Conservation (phyloP, 306 rosid genomes). For the Trichosanthes cucumerina region DNA sequence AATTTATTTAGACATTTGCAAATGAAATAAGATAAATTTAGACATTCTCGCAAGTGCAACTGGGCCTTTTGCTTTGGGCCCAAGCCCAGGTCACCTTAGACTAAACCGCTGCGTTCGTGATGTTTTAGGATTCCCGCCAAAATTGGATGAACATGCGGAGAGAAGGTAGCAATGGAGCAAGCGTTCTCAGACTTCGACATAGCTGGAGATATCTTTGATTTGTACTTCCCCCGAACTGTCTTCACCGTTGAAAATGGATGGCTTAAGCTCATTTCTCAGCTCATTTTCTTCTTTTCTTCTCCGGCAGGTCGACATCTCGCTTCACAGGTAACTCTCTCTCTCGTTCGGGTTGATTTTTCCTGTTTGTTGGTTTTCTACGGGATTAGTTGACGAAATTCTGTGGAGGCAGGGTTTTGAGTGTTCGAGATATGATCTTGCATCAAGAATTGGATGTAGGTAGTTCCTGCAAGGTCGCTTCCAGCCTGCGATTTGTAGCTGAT, state of each 20-base stretch:
- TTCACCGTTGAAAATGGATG: constrained; percentile 51
- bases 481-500: background rate
- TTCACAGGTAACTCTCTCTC: constrained; percentile 41
- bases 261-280: constrained; percentile 44
- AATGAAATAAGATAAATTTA: too few species aligned
- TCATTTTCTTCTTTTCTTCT: constrained; percentile 51
- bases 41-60: too few species aligned
- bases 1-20: too few species aligned
- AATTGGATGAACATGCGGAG: background rate
- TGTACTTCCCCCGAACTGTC: constrained; percentile 55
- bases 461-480: background rate
- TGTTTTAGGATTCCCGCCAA: constrained; percentile 26
- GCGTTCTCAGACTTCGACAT: constrained; percentile 18
- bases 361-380: background rate
- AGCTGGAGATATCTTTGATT: constrained; percentile 16
- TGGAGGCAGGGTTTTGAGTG: background rate
- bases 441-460: background rate
- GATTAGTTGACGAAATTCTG: background rate
- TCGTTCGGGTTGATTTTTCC: background rate
- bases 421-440: background rate
- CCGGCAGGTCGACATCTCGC: constrained; percentile 27
- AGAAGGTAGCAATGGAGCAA: constrained; percentile 10
- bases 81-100: background rate
- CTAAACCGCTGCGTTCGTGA: background rate
- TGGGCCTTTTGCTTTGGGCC: background rate